These are phyloP conservation scores for Ogataea minuta DNA, from an alignment of 805 yeast species.

Conservation along the genomic window DNA sequence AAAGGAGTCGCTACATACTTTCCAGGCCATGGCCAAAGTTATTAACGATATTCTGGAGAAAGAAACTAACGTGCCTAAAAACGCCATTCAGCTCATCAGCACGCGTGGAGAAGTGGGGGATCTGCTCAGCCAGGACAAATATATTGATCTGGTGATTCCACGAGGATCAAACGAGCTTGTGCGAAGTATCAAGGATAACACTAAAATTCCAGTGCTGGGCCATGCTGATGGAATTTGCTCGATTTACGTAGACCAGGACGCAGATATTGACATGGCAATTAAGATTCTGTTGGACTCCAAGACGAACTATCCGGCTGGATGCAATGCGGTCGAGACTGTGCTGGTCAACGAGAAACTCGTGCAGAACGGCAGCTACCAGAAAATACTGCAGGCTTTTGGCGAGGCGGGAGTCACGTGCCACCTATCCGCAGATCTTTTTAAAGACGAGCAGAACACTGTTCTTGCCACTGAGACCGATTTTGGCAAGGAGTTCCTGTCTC, in stretches of 20 bases:
- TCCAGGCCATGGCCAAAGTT: conserved; percentile 73
- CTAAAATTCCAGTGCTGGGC: conserved; percentile 95
- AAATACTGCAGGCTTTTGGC: conserved; percentile 39
- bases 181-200: conserved; percentile 75
- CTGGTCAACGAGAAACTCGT: conserved; percentile 52
- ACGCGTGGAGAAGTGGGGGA: conserved; percentile 90
- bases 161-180: conserved; percentile 96
- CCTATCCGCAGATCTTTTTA: conserved; percentile 52
- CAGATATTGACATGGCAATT: conserved; percentile 74
- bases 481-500: conserved; percentile 76
- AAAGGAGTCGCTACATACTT: conserved; percentile 84
- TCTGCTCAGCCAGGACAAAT: conserved; percentile 77
- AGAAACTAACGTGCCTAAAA: conserved; percentile 70
- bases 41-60: conserved; percentile 54
- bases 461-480: conserved; percentile 68
- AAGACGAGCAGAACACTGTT: conserved; percentile 27
- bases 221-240: conserved; percentile 99
- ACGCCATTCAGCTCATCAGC: conserved; percentile 82
- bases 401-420: conserved; percentile 74
- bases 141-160: conserved; percentile 94
- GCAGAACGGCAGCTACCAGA: conserved; percentile 15
- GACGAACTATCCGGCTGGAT: conserved; percentile 98
- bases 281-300: conserved; percentile 81
- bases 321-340: conserved; percentile 92
- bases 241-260: conserved; percentile 73